A percentile compares a stretch with the other conserved stretches of the same genome.
Conservation (phyloP, 352 stramenopile species). For the Blastocystis sp. region DNA sequence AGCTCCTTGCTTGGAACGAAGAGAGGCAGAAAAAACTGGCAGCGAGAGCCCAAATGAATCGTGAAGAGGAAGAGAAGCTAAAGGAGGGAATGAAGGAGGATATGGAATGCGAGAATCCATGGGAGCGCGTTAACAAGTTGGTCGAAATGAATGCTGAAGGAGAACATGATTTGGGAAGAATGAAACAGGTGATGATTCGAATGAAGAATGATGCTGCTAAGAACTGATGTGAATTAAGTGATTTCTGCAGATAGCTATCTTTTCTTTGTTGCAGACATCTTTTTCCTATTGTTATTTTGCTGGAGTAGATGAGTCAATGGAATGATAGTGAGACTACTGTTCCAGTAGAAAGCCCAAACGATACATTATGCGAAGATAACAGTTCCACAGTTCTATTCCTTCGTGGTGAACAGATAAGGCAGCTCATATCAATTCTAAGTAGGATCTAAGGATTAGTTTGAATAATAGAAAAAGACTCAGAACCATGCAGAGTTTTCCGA, state of each 20-base stretch:
- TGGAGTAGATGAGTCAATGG: background rate
- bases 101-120: conserved; percentile 55
- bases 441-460: background rate
- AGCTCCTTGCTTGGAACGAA: conserved; percentile 49
- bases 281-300: background rate
- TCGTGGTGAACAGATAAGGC: background rate
- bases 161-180: conserved; percentile 57
- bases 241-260: conserved; percentile 1
- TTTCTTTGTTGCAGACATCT: conserved; percentile 46
- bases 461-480: background rate
- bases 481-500: background rate
- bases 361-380: background rate
- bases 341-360: background rate
- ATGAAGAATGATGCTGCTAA: conserved; percentile 64
- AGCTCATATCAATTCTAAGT: background rate
- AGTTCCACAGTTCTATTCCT: background rate
- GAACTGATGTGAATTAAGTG: conserved; percentile 24
- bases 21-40: conserved; percentile 52
- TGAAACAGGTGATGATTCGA: conserved; percentile 65
- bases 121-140: conserved; percentile 64
- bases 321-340: background rate
- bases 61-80: conserved; percentile 62
- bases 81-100: conserved; percentile 60
- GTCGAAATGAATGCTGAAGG: conserved; percentile 61
- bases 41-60: conserved; percentile 62